These are phyloP conservation scores for Sphagnurus paluster DNA, from an alignment of 1,284 basidiomycete genomes.

Conservation along the genomic window DNA sequence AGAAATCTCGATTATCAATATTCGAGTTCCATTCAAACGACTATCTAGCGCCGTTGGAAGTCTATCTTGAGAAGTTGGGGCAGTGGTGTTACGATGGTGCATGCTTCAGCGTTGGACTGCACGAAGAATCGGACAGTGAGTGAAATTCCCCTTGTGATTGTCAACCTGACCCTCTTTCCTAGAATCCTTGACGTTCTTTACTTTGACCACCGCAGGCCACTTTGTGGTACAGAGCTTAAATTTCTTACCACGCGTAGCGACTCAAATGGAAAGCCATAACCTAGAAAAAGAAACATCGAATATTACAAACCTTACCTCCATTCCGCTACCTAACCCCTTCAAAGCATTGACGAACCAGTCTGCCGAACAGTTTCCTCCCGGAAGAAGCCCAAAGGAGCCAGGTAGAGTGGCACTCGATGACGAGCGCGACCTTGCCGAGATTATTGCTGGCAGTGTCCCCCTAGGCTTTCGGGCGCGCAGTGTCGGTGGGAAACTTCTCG, in stretches of 20 bases:
- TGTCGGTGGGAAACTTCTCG: conserved; percentile 29
- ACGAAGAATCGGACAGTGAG: conserved; percentile 47
- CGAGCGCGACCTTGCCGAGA: conserved; percentile 28
- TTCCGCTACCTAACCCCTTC: conserved; percentile 56
- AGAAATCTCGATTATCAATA: conserved; percentile 45
- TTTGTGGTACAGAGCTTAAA: conserved; percentile 34
- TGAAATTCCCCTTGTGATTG: conserved; percentile 1
- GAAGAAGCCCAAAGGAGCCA: conserved; percentile 16
- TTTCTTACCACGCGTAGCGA: conserved; percentile 24
- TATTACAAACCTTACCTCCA: conserved; percentile 14
- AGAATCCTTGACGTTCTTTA: conserved; percentile 28
- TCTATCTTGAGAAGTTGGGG: conserved; percentile 47
- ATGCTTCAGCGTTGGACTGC: conserved; percentile 44
- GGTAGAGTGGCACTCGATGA: conserved; percentile 27
- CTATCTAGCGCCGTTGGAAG: conserved; percentile 33
- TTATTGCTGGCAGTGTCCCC: conserved; percentile 30
- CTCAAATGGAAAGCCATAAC: conserved; percentile 14
- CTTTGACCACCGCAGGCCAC: conserved; percentile 30
- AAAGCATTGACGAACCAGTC: conserved; percentile 48
- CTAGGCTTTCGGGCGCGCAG: conserved; percentile 34
- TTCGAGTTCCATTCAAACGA: conserved; percentile 45
- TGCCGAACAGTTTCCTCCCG: conserved; percentile 36
- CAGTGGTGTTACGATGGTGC: conserved; percentile 57
- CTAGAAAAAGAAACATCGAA: conserved; percentile 19
- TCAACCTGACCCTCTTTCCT: conserved; percentile 1